Evolutionary conservation across 768 basidiomycete species (phyloP).

Genomic region (Rubroboletus pulcherrimus): DNA sequence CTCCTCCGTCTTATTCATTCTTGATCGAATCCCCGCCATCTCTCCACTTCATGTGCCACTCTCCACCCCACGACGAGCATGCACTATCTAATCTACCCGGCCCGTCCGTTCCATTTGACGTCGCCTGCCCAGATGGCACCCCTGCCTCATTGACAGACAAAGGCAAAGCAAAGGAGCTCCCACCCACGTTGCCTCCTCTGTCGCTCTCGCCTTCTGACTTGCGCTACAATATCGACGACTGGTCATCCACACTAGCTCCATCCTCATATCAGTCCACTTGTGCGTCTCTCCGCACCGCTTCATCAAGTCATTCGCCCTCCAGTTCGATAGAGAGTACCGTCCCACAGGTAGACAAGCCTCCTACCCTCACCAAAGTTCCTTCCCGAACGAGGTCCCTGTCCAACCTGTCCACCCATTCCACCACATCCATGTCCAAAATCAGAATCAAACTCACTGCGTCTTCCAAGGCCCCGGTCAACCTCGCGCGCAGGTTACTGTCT

Average conservation of each 20-base stretch:
- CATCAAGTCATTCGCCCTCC: constrained; percentile 9
- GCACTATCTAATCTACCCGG: constrained; percentile 28
- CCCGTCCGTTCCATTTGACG: constrained; percentile 13
- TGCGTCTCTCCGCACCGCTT: constrained; percentile 37
- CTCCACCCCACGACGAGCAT: constrained; percentile 1
- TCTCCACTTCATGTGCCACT: constrained; percentile 1
- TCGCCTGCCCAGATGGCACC: constrained; percentile 5
- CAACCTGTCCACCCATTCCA: constrained; percentile 44
- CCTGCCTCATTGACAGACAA: constrained; percentile 39
- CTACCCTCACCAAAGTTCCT: constrained; percentile 29
- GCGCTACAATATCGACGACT: constrained; percentile 38
- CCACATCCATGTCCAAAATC: constrained; percentile 46
- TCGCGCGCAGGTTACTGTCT: constrained; percentile 55
- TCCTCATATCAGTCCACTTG: constrained; percentile 37
- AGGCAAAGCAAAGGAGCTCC: constrained; percentile 50
- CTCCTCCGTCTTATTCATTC: constrained; percentile 9
- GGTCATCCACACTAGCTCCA: constrained; percentile 33
- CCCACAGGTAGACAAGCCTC: constrained; percentile 12
- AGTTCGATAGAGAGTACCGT: constrained; percentile 12
- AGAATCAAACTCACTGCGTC: constrained; percentile 45
- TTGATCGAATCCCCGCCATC: constrained; percentile 1
- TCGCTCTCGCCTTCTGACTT: constrained; percentile 55
- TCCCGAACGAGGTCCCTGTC: constrained; percentile 57
- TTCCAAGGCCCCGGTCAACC: constrained; percentile 41
- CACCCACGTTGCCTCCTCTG: constrained; percentile 65